Evolutionary conservation across 78 protist genomes (phyloP).

Genomic region (Dictyostelium brefeldianum): DNA sequence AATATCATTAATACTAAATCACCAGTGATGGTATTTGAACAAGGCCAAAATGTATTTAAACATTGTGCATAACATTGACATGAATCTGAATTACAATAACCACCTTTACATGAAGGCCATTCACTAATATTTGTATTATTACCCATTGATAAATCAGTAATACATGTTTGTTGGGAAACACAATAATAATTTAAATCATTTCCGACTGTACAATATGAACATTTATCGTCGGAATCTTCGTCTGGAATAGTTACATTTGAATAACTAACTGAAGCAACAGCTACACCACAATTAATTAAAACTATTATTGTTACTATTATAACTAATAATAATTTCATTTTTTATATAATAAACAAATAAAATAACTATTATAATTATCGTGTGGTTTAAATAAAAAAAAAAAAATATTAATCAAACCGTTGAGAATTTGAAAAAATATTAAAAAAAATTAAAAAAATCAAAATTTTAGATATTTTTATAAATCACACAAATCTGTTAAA

Average conservation of each 20-base stretch:
- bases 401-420: no score
- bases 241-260: slow-evolving; percentile 1
- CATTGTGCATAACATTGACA: slow-evolving; percentile 53
- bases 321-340: no score
- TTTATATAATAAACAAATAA: no score
- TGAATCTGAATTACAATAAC: slow-evolving; percentile 26
- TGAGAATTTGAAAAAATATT: no score
- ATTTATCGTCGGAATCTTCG: not conserved
- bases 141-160: not conserved
- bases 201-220: not conserved
- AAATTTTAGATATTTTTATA: no score
- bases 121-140: not conserved
- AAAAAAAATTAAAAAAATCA: no score
- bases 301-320: no score
- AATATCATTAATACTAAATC: slow-evolving; percentile 25
- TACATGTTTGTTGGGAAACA: not conserved
- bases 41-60: slow-evolving; percentile 64
- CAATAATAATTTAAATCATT: slow-evolving; percentile 8
- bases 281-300: no score
- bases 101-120: slow-evolving; percentile 37
- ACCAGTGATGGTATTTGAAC: slow-evolving; percentile 35
- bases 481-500: no score
- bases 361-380: no score
- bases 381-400: no score
- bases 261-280: not conserved